phyloP scores from a whole-genome alignment of 495 filamentous ascomycete genomes.

The Emericellopsis terricola region DNA sequence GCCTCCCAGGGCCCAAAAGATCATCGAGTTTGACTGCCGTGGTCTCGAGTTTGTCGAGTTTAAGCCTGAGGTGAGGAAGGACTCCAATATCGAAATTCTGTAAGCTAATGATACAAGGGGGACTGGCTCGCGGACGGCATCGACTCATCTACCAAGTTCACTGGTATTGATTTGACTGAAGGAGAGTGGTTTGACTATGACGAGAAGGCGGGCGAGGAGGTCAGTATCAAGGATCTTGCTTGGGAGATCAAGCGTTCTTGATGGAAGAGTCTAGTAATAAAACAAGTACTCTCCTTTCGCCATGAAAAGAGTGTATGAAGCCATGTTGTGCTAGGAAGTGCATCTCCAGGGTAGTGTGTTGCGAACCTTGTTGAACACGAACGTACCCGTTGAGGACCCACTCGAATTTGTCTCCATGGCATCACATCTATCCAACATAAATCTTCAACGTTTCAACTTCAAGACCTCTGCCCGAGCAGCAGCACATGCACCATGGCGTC shows the following conservation, averaged over 20 bases:
- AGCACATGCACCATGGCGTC: too few relatives aligned
- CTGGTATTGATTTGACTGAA: slow-evolving; percentile 61
- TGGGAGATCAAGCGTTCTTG: slow-evolving; percentile 66
- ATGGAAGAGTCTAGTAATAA: not conserved
- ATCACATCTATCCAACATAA: not conserved
- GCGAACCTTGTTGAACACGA: not conserved
- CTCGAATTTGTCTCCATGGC: too few relatives aligned
- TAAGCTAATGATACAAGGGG: slow-evolving; percentile 30
- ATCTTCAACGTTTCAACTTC: not conserved
- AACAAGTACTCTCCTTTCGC: not conserved
- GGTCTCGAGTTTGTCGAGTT: slow-evolving; percentile 87
- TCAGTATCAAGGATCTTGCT: slow-evolving; percentile 71
- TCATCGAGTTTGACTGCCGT: slow-evolving; percentile 83
- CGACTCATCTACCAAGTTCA: slow-evolving; percentile 64
- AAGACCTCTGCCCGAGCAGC: not conserved
- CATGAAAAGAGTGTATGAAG: too few relatives aligned
- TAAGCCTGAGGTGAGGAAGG: slow-evolving; percentile 51
- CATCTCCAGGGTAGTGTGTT: too few relatives aligned
- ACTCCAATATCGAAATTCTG: not conserved
- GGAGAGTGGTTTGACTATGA: slow-evolving; percentile 56
- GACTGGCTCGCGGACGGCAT: slow-evolving; percentile 73
- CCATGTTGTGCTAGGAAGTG: too few relatives aligned
- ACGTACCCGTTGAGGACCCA: not conserved
- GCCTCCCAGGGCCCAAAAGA: slow-evolving; percentile 53
- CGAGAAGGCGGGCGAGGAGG: slow-evolving; percentile 38